phyloP scores from a whole-genome alignment of 2,329 filamentous ascomycete species.

The Aspergillus texensis region DNA sequence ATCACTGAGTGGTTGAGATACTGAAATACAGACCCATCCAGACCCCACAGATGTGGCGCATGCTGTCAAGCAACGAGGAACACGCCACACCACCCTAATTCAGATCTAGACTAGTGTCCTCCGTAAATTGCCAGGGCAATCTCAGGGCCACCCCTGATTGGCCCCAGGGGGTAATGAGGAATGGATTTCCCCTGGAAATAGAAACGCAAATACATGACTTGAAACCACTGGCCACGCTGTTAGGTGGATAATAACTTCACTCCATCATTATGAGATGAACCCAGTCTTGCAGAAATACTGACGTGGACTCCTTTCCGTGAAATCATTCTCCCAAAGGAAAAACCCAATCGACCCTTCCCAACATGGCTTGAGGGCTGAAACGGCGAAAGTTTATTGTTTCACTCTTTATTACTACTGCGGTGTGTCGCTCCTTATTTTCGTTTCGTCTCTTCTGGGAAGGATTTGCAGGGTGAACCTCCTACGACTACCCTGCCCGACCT shows the following conservation, averaged over 20 bases:
- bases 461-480: background rate
- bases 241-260: background rate
- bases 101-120: background rate
- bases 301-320: background rate
- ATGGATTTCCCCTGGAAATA: background rate
- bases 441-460: background rate
- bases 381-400: background rate
- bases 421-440: background rate
- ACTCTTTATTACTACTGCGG: background rate
- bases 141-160: background rate
- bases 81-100: background rate
- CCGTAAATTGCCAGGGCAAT: background rate
- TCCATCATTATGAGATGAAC: background rate
- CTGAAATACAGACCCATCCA: no score
- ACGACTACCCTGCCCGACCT: background rate
- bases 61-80: background rate
- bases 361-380: slow-evolving; percentile 1
- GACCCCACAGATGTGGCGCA: background rate
- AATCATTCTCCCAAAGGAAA: no score
- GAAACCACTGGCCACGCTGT: background rate
- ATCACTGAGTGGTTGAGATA: no score
- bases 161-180: background rate
- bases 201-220: background rate
- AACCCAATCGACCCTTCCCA: background rate
- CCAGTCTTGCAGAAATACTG: background rate